Percentiles rank a stretch among this genome's conserved stretches.
These are phyloP conservation scores for Taphrina pruni DNA, from an alignment of 1,139 yeast species.

Conservation along the genomic window DNA sequence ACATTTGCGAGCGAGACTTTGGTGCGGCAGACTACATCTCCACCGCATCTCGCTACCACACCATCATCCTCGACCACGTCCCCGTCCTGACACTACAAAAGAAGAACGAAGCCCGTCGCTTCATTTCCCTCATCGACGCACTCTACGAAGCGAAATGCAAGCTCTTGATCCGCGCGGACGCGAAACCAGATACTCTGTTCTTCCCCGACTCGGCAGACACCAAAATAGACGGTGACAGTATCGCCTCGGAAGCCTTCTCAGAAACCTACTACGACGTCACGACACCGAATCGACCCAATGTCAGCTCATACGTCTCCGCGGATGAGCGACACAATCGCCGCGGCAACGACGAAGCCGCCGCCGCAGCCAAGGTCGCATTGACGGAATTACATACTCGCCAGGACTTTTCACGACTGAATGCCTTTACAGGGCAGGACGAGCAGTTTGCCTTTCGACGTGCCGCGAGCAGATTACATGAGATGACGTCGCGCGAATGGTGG, in stretches of 20 bases:
- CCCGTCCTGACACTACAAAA: conserved; percentile 79
- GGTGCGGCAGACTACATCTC: conserved; percentile 71
- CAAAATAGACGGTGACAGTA: conserved; percentile 28
- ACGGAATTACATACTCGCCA: conserved; percentile 34
- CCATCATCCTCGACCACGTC: conserved; percentile 67
- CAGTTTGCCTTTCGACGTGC: conserved; percentile 76
- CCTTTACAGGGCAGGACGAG: conserved; percentile 80
- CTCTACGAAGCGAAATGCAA: conserved; percentile 89
- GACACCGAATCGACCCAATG: conserved; percentile 73
- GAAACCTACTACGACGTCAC: conserved; percentile 65
- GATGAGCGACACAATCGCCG: background rate
- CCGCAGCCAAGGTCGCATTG: conserved; percentile 9
- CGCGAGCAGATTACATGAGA: conserved; percentile 69
- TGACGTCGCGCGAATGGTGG: conserved; percentile 67
- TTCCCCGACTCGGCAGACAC: conserved; percentile 61
- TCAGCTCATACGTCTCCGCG: conserved; percentile 62
- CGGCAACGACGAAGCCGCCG: background rate
- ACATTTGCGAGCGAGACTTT: conserved; percentile 64
- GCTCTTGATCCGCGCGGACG: conserved; percentile 85
- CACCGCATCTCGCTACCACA: conserved; percentile 64
- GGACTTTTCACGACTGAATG: conserved; percentile 60
- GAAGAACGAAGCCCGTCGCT: conserved; percentile 84
- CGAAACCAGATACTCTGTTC: conserved; percentile 79
- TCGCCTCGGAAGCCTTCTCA: conserved; percentile 55
- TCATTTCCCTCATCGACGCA: conserved; percentile 92